Evolutionary conservation across 176 grass and related monocot genomes (phyloP).

Genomic region (Echinochloa phyllopogon): DNA sequence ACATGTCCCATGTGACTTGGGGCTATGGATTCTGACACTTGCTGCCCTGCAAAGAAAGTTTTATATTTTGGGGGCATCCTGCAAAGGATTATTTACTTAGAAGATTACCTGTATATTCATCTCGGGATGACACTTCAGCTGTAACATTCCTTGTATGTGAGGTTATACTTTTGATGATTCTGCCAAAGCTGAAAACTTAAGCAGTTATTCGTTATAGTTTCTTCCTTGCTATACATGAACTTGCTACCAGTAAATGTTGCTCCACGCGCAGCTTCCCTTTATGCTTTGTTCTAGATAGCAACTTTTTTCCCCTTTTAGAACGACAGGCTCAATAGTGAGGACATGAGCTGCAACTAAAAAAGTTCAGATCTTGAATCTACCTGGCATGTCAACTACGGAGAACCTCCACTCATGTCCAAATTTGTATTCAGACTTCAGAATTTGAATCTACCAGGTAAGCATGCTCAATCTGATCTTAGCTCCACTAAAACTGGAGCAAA

Average conservation of each 20-base stretch:
- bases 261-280: neutral
- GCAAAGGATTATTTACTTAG: neutral
- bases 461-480: no score
- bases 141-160: slow-evolving; percentile 2
- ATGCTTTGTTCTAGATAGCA: neutral
- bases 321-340: neutral
- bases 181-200: slow-evolving; percentile 1
- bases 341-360: slow-evolving; percentile 24
- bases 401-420: neutral
- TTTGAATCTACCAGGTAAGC: neutral
- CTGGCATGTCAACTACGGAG: slow-evolving; percentile 7
- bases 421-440: neutral
- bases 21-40: neutral
- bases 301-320: neutral
- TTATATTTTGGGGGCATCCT: neutral
- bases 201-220: neutral
- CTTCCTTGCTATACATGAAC: neutral
- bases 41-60: neutral
- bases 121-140: neutral
- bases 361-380: no score
- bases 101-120: neutral
- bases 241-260: neutral
- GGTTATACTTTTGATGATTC: slow-evolving; percentile 1
- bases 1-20: neutral
- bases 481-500: neutral